A percentile compares a stretch with the other conserved stretches of the same genome.
phyloP scores from a whole-genome alignment of 2,329 filamentous ascomycete genomes.

The Cordyceps cicadae region DNA sequence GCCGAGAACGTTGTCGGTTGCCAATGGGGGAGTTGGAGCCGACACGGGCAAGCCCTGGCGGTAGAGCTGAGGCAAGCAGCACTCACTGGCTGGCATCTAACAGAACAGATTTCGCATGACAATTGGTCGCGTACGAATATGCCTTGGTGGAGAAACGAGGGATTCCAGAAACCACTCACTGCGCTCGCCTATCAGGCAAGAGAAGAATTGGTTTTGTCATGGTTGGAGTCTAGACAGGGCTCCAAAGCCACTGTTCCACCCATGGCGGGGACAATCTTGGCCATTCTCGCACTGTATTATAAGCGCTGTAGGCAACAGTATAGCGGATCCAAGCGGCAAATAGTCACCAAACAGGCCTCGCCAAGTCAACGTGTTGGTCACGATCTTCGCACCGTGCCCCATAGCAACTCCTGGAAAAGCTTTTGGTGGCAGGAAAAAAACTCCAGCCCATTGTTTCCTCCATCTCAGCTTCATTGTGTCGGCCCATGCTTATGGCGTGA shows the following conservation, averaged over 20 bases:
- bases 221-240: neutral
- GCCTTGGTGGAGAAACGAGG: neutral
- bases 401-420: neutral
- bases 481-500: conserved; percentile 18
- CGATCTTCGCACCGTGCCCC: neutral
- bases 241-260: conserved; percentile 6
- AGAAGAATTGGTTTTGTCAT: neutral
- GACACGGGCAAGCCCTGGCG: neutral
- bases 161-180: neutral
- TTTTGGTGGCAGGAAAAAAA: conserved; percentile 5
- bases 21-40: conserved; percentile 2
- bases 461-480: conserved; percentile 15
- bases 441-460: conserved; percentile 6
- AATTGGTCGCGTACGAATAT: neutral
- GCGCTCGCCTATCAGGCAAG: neutral
- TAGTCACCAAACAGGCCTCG: neutral
- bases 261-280: neutral
- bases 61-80: neutral
- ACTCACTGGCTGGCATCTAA: neutral
- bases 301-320: neutral
- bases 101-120: conserved; percentile 13
- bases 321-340: neutral
- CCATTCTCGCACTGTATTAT: conserved; percentile 5
- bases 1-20: neutral
- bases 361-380: neutral